Conservation (phyloP, 352 stramenopile species). For the Thraustochytrium striatum region DNA sequence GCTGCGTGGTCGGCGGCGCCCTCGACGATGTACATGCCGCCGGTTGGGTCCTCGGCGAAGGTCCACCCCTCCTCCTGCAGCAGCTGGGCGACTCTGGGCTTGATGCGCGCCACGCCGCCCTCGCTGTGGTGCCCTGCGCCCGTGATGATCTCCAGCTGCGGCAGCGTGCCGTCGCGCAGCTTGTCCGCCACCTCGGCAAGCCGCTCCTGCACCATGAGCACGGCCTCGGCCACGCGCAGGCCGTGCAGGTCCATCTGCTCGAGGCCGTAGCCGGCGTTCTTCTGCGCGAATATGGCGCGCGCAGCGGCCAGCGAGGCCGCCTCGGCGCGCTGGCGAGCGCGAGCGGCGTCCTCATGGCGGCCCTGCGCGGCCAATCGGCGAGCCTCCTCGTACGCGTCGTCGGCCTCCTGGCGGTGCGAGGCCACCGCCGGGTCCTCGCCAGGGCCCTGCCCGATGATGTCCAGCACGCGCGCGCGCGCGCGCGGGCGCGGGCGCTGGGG, state of each 20-base stretch:
- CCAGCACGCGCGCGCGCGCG: slow-evolving; percentile 4
- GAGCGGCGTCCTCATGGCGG: background rate
- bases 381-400: slow-evolving; percentile 39
- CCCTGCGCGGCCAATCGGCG: background rate
- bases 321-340: slow-evolving; percentile 8
- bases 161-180: background rate
- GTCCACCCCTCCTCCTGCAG: background rate
- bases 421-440: background rate
- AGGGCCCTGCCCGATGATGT: slow-evolving; percentile 35
- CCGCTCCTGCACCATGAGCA: slow-evolving; percentile 19
- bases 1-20: too few relatives aligned
- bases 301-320: slow-evolving; percentile 1
- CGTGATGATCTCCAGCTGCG: slow-evolving; percentile 30
- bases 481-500: background rate
- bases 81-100: slow-evolving; percentile 12
- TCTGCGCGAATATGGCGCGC: slow-evolving; percentile 10
- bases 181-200: slow-evolving; percentile 2
- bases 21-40: slow-evolving; percentile 21
- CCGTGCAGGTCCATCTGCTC: slow-evolving; percentile 45
- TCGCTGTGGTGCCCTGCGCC: slow-evolving; percentile 5
- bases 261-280: slow-evolving; percentile 38
- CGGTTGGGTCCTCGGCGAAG: background rate
- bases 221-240: slow-evolving; percentile 22
- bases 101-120: slow-evolving; percentile 22
- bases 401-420: background rate